phyloP scores from a whole-genome alignment of 108 stramenopile genomes.

The Conticribra weissflogii region DNA sequence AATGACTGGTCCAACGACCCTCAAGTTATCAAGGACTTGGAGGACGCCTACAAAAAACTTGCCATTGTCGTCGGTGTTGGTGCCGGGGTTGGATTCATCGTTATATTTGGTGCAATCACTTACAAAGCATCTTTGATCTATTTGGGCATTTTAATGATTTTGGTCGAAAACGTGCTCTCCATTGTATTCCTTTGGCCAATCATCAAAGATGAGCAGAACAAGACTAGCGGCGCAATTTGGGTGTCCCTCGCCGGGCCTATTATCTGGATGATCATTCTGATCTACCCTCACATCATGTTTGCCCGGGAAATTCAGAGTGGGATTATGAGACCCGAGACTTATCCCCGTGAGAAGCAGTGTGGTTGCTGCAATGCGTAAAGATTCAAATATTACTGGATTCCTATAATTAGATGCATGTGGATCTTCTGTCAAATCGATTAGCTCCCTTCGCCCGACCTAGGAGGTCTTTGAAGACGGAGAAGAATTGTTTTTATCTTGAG shows the following conservation, averaged over 20 bases:
- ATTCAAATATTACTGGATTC: no score
- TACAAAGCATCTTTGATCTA: background rate
- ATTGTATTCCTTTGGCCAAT: background rate
- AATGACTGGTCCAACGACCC: background rate
- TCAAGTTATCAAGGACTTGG: background rate
- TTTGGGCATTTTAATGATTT: background rate
- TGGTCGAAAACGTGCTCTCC: background rate
- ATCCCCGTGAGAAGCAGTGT: conserved; percentile 13
- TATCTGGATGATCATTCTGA: conserved; percentile 6
- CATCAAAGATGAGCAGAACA: conserved; percentile 6
- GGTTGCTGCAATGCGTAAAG: conserved; percentile 10
- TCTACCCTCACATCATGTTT: conserved; percentile 27
- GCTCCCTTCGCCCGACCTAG: no score
- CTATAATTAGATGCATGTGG: no score
- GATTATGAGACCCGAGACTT: conserved; percentile 16
- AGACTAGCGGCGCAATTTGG: conserved; percentile 4
- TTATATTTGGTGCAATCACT: background rate
- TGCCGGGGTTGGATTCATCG: background rate
- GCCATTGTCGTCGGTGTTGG: background rate
- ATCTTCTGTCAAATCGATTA: no score
- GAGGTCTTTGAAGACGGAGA: no score
- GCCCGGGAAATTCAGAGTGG: conserved; percentile 14
- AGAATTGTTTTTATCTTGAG: no score
- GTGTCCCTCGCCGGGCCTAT: background rate
- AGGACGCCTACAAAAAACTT: background rate